Base-by-base conservation (phyloP, 768 basidiomycete species). In the Obba rivulosa region DNA sequence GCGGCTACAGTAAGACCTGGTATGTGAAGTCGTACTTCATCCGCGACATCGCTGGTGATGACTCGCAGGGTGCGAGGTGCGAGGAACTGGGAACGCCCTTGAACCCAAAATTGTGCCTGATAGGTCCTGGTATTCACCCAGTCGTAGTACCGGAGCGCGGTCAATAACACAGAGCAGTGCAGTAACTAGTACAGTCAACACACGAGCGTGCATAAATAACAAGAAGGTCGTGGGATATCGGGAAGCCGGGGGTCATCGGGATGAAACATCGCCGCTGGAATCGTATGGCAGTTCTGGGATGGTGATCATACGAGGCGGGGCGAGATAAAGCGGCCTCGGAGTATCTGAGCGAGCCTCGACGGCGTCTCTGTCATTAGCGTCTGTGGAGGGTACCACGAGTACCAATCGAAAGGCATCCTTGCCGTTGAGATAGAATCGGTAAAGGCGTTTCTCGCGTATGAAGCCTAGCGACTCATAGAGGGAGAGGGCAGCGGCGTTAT, bases 391-490 rank as follows among this genome's bases (percentile, higher is more conserved):
- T 4, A 88, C 66, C 24, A 77, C 68, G 39, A 89, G 79, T 18
- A 89, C 79, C 41, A 93, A 80, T 34, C 91, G 76, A 60, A 90
- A 96, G 0, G 94, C 94, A 62, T 98, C 93, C 67, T 97, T 97
- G 40, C 91, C 92, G 62, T 96, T 99, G 56, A 98, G 79, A 61
- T 99, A 98, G 69, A 98, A 99, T 1, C 96, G 80, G 63, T 86
- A 84, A 16, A 99, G 75, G 3, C 94, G 83, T 64, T 98, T 98
- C 72, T 97, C 94, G 36, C 91, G 82, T 21, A 97, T 87, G 68
- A 99, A 99, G 0, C 96, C 96, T 38, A 98, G 77, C 7, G 86
- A 84, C 51, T 87, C 87, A 68, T 98, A 98, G 11, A 99, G 72
- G 2, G 87, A 81, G 14, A 98, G 77, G 0, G 94, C 93, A 7